These are phyloP conservation scores for Anastatica hierochuntica DNA, from an alignment of 345 rosid genomes.

Conservation along the genomic window DNA sequence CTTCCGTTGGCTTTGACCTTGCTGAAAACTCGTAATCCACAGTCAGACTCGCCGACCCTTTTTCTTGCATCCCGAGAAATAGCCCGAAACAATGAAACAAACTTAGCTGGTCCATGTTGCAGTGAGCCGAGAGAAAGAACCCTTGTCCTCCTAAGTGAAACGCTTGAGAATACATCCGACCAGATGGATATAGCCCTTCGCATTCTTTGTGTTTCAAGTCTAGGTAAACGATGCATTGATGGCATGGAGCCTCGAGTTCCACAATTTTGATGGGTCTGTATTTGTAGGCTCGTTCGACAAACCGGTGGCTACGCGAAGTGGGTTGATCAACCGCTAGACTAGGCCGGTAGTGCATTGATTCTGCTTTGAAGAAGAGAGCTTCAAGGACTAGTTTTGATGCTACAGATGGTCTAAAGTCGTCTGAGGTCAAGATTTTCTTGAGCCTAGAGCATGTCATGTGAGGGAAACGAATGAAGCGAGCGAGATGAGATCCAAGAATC, in stretches of 20 bases:
- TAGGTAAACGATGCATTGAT: constrained; percentile 65
- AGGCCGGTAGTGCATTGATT: constrained; percentile 42
- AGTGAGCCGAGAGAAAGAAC: constrained; percentile 55
- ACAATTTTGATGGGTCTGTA: constrained; percentile 65
- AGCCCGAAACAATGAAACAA: constrained; percentile 62
- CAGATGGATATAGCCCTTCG: constrained; percentile 38
- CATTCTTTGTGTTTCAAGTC: constrained; percentile 72
- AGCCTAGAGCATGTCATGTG: constrained; percentile 64
- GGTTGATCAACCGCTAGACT: constrained; percentile 45
- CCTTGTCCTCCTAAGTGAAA: constrained; percentile 70
- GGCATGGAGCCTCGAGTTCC: constrained; percentile 59
- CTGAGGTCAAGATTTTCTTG: constrained; percentile 56
- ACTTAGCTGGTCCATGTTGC: constrained; percentile 54
- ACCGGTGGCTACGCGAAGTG: too few relatives aligned
- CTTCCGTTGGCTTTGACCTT: constrained; percentile 52
- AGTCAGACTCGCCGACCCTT: constrained; percentile 40
- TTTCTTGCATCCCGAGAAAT: constrained; percentile 62
- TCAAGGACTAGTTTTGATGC: constrained; percentile 56
- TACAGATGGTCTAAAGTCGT: constrained; percentile 47
- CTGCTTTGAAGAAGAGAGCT: constrained; percentile 76
- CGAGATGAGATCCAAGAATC: constrained; percentile 45
- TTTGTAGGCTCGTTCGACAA: constrained; percentile 61
- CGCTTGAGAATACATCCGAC: constrained; percentile 52
- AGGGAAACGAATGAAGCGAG: constrained; percentile 61
- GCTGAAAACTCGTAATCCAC: constrained; percentile 71